Evolutionary conservation across 225 moss, liverwort and hornwort genomes (phyloP), one percentile per base, ranked within the genome.

Genomic region (Takakia lepidozioides): DNA sequence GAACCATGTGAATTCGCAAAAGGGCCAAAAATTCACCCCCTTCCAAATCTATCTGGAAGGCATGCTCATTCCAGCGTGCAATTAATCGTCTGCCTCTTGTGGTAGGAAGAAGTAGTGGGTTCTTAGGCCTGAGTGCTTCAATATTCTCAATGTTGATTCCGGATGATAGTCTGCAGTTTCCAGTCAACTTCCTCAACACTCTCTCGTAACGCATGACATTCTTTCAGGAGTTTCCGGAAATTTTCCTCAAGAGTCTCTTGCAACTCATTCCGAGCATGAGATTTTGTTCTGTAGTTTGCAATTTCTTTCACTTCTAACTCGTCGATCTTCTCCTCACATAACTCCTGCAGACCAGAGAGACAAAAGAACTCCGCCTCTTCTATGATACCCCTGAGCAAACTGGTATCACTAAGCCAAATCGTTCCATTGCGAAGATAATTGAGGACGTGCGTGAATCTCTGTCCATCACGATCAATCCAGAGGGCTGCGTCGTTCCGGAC

Each of bases 361-460:
- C 48, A 48, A 38, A 72, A 84, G 38, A 63, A 84, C 20, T 69
- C 69, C 20, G 84, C 84, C 53, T 84, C 84, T 67, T 84, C 75
- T 23, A 61, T 58, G 17, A 79, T 38, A 9, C 52, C 84, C 64
- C 69, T 63, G 2, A 84, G 56, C 10, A 65, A 67, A 6, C 59
- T 23, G 21, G 72, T 45, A 3, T 70, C 53, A 35, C 73, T 66
- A 27, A 80, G 59, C 51, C 58, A 76, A 18, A 76, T 50, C 10
- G 84, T 80, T 46, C 64, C 71, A 56, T 48, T 64, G 26, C 73
- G 60, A 16, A 80, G 60, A 49, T 84, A 84, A 44, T 84, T 84
- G 8, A 84, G 61, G 3, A 84, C 67, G 48, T 84, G 66, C 18
- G 24, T 29, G 29, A 80, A 84, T 27, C 79, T 66, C 27, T 10